Evolutionary conservation across 345 rosid genomes (phyloP).

Genomic region (Reutealis trisperma): DNA sequence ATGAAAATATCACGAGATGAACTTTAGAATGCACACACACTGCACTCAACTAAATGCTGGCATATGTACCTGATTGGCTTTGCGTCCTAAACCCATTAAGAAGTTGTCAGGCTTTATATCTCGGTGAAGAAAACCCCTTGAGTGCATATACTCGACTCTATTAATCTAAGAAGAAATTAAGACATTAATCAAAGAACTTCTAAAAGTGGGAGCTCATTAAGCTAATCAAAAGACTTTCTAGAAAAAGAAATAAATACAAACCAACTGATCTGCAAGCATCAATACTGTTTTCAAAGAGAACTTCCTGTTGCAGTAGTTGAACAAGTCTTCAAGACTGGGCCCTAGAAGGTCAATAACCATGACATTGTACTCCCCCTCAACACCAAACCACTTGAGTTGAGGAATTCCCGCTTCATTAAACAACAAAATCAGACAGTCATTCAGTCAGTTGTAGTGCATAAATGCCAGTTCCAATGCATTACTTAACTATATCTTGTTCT

Average conservation of each 20-base stretch:
- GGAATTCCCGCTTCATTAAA: constrained; percentile 30
- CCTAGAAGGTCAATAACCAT: constrained; percentile 34
- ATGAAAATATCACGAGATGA: not conserved
- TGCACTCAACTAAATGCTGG: not conserved
- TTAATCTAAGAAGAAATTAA: constrained; percentile 23
- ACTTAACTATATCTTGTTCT: not conserved
- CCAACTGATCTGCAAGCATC: constrained; percentile 35
- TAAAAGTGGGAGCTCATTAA: not conserved
- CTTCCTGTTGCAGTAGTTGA: constrained; percentile 31
- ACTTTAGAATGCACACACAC: not conserved
- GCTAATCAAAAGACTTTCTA: not conserved
- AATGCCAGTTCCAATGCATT: not conserved
- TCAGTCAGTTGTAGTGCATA: not conserved
- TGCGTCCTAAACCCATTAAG: constrained; percentile 33
- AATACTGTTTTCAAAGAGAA: constrained; percentile 28
- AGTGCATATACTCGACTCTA: constrained; percentile 30
- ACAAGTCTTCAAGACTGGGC: constrained; percentile 34
- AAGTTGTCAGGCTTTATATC: constrained; percentile 36
- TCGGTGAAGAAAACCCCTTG: constrained; percentile 34
- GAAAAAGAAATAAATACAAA: not conserved
- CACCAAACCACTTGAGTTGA: constrained; percentile 33
- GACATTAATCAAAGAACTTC: not conserved
- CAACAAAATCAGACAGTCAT: not conserved
- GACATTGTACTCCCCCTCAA: constrained; percentile 31
- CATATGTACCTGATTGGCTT: constrained; percentile 28